phyloP scores from a whole-genome alignment of 148 eudicot genomes.

The Camellia lanceoleosa region DNA sequence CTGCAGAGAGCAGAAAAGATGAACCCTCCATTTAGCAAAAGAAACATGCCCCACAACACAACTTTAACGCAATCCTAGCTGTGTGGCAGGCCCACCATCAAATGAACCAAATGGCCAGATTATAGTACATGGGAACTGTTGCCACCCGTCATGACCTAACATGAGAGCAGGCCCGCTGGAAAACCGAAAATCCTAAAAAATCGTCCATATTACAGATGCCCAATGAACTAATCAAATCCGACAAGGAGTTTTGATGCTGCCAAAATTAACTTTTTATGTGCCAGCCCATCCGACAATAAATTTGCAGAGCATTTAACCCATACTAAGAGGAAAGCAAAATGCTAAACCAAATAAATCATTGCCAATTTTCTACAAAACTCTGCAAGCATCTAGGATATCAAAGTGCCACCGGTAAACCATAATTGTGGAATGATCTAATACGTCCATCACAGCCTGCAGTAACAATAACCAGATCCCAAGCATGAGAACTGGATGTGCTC shows the following conservation, averaged over 20 bases:
- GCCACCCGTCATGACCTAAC: background rate
- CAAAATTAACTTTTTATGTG: background rate
- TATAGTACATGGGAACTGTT: background rate
- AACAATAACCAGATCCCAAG: slow-evolving; percentile 92
- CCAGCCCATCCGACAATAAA: background rate
- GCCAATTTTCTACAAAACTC: background rate
- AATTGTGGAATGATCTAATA: slow-evolving; percentile 83
- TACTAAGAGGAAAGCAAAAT: background rate
- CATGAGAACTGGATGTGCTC: slow-evolving; percentile 52
- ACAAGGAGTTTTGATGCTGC: background rate
- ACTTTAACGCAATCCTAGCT: slow-evolving; percentile 2
- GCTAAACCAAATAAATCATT: background rate
- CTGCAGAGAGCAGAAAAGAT: background rate
- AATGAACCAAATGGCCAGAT: slow-evolving; percentile 13
- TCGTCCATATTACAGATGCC: background rate
- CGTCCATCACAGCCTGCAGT: slow-evolving; percentile 94
- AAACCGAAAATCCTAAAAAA: background rate
- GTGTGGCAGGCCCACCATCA: background rate
- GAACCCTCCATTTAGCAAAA: background rate
- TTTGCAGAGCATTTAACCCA: background rate
- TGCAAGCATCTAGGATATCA: slow-evolving; percentile 19
- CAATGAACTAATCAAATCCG: background rate
- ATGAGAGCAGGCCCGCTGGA: background rate
- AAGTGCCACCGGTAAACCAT: slow-evolving; percentile 69
- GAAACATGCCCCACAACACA: background rate